Evolutionary conservation across 208 protist species (phyloP).

Genomic region (Leishmania amazonensis): DNA sequence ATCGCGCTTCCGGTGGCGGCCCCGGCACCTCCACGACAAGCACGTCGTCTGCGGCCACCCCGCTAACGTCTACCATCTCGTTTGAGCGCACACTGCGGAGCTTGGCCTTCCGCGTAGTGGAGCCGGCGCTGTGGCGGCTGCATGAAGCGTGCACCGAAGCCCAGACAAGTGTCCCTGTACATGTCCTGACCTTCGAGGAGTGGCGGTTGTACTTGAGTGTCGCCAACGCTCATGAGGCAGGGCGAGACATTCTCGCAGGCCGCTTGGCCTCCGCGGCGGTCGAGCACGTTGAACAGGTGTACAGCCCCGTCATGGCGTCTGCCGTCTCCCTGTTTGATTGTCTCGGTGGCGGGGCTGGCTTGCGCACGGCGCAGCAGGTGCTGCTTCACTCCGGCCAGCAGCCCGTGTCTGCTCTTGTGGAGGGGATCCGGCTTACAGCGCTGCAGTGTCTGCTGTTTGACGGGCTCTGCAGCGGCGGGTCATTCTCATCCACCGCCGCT

Average conservation of each 20-base stretch:
- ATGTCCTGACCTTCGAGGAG: conserved; percentile 17
- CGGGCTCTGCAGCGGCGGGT: conserved; percentile 9
- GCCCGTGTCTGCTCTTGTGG: conserved; percentile 52
- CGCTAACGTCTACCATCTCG: neutral
- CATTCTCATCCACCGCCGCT: neutral
- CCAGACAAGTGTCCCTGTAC: conserved; percentile 8
- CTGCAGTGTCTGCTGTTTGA: conserved; percentile 50
- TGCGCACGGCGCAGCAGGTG: conserved; percentile 59
- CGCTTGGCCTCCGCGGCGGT: neutral
- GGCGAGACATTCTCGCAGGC: neutral
- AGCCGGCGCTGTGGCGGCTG: conserved; percentile 63
- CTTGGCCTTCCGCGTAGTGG: conserved; percentile 74
- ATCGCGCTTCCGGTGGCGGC: neutral
- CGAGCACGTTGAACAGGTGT: conserved; percentile 1
- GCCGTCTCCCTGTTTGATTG: conserved; percentile 14
- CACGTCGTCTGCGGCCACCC: neutral
- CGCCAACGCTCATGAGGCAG: neutral
- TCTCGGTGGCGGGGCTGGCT: conserved; percentile 30
- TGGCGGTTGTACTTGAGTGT: conserved; percentile 13
- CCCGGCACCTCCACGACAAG: neutral
- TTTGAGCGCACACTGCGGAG: conserved; percentile 59
- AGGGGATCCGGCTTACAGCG: conserved; percentile 68
- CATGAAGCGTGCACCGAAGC: conserved; percentile 38
- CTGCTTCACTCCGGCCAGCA: conserved; percentile 49
- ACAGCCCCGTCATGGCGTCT: conserved; percentile 15